A percentile compares a stretch with the other conserved stretches of the same genome.
phyloP scores from a whole-genome alignment of 1,284 basidiomycete species.

The Trichosporon sp. region DNA sequence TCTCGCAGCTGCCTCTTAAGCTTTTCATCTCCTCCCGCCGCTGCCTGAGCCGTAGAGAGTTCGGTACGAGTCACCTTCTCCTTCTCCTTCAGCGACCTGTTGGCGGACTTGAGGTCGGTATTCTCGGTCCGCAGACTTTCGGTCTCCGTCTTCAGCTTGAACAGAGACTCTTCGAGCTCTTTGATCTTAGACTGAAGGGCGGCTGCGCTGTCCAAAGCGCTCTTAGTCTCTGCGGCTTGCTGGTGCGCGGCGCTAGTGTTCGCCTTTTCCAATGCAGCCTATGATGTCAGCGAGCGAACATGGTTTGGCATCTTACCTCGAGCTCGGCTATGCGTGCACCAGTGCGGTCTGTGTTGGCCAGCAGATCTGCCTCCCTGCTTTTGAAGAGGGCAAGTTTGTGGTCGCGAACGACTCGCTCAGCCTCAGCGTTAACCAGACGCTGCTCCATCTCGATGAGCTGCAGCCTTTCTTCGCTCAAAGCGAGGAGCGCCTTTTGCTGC shows the following conservation, averaged over 20 bases:
- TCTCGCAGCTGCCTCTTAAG: conserved; percentile 27
- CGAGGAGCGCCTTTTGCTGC: conserved; percentile 36
- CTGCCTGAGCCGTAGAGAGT: conserved; percentile 13
- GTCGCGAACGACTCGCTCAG: conserved; percentile 35
- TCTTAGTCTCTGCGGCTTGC: conserved; percentile 18
- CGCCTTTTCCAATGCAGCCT: conserved; percentile 24
- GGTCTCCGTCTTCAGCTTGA: conserved; percentile 24
- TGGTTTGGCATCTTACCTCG: conserved; percentile 24
- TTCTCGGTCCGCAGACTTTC: conserved; percentile 12
- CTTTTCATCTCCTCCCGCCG: conserved; percentile 28
- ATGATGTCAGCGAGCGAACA: background rate
- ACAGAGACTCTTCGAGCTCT: conserved; percentile 25
- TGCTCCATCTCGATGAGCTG: conserved; percentile 37
- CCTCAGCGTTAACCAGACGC: conserved; percentile 25
- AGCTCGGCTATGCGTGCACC: conserved; percentile 22
- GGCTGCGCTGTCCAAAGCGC: conserved; percentile 12
- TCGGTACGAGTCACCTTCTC: conserved; percentile 28
- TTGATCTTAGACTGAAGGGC: conserved; percentile 11
- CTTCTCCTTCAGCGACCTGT: conserved; percentile 26
- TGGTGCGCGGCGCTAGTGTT: conserved; percentile 32
- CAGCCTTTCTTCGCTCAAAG: conserved; percentile 37
- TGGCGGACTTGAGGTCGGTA: conserved; percentile 19
- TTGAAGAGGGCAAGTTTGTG: conserved; percentile 38
- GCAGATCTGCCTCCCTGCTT: conserved; percentile 32
- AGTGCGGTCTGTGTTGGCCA: conserved; percentile 25